These are phyloP conservation scores for Pseudocercospora pini-densiflorae DNA, from an alignment of 2,329 filamentous ascomycete species.

Conservation along the genomic window DNA sequence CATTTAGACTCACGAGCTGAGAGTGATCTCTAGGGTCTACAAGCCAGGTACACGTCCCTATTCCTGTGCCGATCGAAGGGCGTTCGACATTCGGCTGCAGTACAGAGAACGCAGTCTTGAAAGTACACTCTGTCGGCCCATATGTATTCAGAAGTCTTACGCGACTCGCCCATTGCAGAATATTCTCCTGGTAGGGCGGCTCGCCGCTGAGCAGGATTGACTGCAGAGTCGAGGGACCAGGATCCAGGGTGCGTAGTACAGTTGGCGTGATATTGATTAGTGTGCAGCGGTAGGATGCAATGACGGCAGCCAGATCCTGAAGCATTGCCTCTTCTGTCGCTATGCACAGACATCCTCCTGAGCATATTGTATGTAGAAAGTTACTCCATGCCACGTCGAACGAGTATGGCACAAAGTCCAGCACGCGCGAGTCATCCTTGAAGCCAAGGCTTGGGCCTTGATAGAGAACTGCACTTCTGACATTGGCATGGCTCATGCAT, in stretches of 20 bases:
- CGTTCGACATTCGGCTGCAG: not conserved
- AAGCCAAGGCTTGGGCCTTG: constrained; percentile 17
- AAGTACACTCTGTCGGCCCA: constrained; percentile 47
- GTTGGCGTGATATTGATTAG: constrained; percentile 61
- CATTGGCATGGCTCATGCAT: constrained; percentile 14
- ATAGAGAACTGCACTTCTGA: constrained; percentile 15
- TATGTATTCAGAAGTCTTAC: constrained; percentile 50
- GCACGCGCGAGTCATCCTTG: constrained; percentile 19
- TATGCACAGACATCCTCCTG: constrained; percentile 25
- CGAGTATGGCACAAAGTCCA: constrained; percentile 32
- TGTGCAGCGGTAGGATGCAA: constrained; percentile 42
- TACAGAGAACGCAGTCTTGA: constrained; percentile 18
- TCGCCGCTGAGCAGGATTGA: constrained; percentile 41
- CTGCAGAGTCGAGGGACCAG: constrained; percentile 20
- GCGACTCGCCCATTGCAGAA: constrained; percentile 44
- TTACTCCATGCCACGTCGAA: constrained; percentile 34
- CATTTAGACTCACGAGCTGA: constrained; percentile 46
- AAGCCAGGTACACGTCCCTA: constrained; percentile 37
- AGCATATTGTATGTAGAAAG: constrained; percentile 25
- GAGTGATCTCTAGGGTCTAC: constrained; percentile 37
- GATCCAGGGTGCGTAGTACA: constrained; percentile 53
- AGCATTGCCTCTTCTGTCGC: constrained; percentile 52
- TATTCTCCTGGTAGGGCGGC: constrained; percentile 44
- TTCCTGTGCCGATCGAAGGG: constrained; percentile 22
- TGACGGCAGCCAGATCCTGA: constrained; percentile 55